Conservation (phyloP, 2,329 filamentous ascomycete genomes). For the Teratosphaeria gauchensis region DNA sequence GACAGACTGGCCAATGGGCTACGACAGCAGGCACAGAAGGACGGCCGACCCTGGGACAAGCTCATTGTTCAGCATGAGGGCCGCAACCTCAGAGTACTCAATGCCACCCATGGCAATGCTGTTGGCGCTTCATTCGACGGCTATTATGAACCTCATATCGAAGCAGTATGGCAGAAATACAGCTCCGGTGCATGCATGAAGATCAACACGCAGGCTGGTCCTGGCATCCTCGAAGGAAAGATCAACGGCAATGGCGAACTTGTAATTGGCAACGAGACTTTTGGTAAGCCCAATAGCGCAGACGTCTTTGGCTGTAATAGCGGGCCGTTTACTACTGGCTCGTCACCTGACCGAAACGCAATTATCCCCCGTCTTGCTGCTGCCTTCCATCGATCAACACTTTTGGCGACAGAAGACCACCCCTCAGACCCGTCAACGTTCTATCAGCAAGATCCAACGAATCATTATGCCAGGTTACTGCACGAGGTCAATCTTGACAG, state of each 20-base stretch:
- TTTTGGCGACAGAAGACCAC: slow-evolving; percentile 41
- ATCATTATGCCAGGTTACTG: slow-evolving; percentile 52
- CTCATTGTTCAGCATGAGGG: slow-evolving; percentile 39
- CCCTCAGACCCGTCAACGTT: slow-evolving; percentile 27
- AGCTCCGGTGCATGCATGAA: slow-evolving; percentile 33
- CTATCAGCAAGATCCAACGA: slow-evolving; percentile 29
- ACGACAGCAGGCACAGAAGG: slow-evolving; percentile 44
- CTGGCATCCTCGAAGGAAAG: slow-evolving; percentile 45
- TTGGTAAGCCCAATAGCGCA: slow-evolving; percentile 48
- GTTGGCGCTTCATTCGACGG: slow-evolving; percentile 40
- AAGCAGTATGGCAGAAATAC: slow-evolving; percentile 45
- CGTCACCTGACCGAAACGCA: slow-evolving; percentile 40
- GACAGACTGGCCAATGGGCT: slow-evolving; percentile 47
- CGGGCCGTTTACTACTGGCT: slow-evolving; percentile 48
- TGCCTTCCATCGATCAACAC: slow-evolving; percentile 65
- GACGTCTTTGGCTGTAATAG: slow-evolving; percentile 62
- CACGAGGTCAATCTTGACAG: slow-evolving; percentile 51
- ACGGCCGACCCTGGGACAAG: slow-evolving; percentile 55
- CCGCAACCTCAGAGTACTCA: slow-evolving; percentile 34
- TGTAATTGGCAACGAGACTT: slow-evolving; percentile 40
- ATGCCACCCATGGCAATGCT: slow-evolving; percentile 39
- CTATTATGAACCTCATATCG: slow-evolving; percentile 46
- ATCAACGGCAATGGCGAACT: slow-evolving; percentile 33
- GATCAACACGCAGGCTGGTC: slow-evolving; percentile 56
- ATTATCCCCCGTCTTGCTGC: slow-evolving; percentile 68